Evolutionary conservation across 768 basidiomycete species (phyloP).

Genomic region (Rubroboletus pulcherrimus): DNA sequence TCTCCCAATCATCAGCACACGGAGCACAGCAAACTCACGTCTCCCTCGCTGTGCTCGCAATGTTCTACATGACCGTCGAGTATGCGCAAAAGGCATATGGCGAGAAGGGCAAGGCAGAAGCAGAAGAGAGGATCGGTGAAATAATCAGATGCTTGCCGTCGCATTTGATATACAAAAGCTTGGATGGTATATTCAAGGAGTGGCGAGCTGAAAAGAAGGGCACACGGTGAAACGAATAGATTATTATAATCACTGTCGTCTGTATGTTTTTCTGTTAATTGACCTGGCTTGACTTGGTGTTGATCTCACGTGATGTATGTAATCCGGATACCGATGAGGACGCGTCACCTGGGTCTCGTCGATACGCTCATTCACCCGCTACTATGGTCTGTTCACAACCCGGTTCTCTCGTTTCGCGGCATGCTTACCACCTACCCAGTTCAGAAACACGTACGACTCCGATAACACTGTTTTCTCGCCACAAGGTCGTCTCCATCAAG

Average conservation of each 20-base stretch:
- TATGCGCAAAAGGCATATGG: conserved; percentile 71
- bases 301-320: conserved; percentile 23
- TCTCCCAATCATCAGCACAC: conserved; percentile 74
- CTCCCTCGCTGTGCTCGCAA: conserved; percentile 86
- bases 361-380: conserved; percentile 9
- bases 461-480: conserved; percentile 98
- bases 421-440: conserved; percentile 42
- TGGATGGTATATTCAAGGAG: conserved; percentile 95
- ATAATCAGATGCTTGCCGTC: conserved; percentile 87
- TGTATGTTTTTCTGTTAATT: conserved; percentile 9
- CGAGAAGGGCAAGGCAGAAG: conserved; percentile 65
- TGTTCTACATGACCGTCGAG: conserved; percentile 81
- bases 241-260: neutral
- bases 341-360: conserved; percentile 31
- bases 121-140: conserved; percentile 77
- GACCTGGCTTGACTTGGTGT: neutral
- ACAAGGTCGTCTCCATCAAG: conserved; percentile 94
- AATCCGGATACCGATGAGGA: conserved; percentile 21
- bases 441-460: conserved; percentile 96
- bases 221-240: conserved; percentile 35
- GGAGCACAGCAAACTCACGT: conserved; percentile 91
- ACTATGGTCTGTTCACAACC: conserved; percentile 30
- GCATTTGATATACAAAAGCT: conserved; percentile 81
- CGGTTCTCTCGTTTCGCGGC: neutral
- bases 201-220: conserved; percentile 84